Evolutionary conservation across 2,329 filamentous ascomycete species (phyloP), one percentile per base, ranked within the genome.

Genomic region (Colletotrichum falcatum): DNA sequence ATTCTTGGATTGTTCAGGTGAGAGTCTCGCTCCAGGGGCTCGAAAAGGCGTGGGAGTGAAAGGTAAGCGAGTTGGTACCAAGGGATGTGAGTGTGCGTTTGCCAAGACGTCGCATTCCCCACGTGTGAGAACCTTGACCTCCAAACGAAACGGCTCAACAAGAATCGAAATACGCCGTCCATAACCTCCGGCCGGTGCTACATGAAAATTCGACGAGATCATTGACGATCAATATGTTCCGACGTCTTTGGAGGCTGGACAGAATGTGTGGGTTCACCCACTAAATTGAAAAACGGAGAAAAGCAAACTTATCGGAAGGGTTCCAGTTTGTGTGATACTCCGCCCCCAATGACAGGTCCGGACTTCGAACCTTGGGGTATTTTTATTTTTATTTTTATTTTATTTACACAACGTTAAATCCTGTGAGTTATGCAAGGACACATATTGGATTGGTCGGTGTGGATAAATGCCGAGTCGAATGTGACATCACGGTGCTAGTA

Each of bases 401-500:
- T 53, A n/a, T n/a, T n/a, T 7, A 35, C 66, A 65, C 28, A 65
- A 65, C 42, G 54, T 51, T 59, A 37, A 65, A 48, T 46, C 46
- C 48, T 26, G 8, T 16, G 20, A 70, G 61, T 55, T 69, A 54
- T 66, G 56, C 39, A 61, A n/a, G 30, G 11, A 61, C 46, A 61
- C 28, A 46, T 18, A 6, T 48, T 44, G 51, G 56, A 53, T 70
- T 70, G 63, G 56, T 53, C 60, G 28, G 42, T 23, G 33, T 35
- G 26, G 30, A 16, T 37, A 33, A 37, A 49, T 61, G 42, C 58
- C 56, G 51, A 16, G 55, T 54, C 11, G 53, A 49, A 39, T 68
- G 68, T 71, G 65, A 71, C 68, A 71, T 71, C 68, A 71, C 68
- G 53, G 63, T 54, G 28, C 46, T 18, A 59, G 42, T 42, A n/a